These are phyloP conservation scores for Penicillium hordei DNA, from an alignment of 2,329 filamentous ascomycete genomes.

Conservation along the genomic window DNA sequence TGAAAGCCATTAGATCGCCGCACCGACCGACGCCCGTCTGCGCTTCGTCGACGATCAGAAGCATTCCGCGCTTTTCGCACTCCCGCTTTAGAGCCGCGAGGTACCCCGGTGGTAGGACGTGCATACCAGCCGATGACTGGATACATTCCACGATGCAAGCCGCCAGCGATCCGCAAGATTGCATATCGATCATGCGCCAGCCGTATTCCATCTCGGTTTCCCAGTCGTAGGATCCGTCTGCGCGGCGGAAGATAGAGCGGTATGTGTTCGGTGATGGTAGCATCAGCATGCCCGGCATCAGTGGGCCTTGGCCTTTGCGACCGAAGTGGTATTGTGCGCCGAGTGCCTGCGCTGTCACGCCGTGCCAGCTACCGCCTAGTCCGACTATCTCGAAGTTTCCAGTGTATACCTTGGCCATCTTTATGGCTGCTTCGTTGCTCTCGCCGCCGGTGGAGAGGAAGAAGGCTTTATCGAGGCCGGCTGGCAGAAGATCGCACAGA, in stretches of 20 bases:
- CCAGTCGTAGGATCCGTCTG: constrained; percentile 65
- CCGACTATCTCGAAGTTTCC: constrained; percentile 66
- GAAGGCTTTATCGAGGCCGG: constrained; percentile 54
- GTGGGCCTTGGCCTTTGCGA: constrained; percentile 21
- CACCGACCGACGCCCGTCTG: constrained; percentile 59
- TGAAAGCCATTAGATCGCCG: constrained; percentile 60
- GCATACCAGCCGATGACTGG: constrained; percentile 59
- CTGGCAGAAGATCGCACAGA: constrained; percentile 48
- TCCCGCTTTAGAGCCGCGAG: constrained; percentile 57
- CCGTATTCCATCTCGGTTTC: constrained; percentile 62
- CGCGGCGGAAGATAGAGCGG: constrained; percentile 59
- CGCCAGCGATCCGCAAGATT: constrained; percentile 61
- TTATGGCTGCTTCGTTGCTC: constrained; percentile 62
- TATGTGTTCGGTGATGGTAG: constrained; percentile 63
- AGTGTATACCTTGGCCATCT: constrained; percentile 63
- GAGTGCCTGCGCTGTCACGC: constrained; percentile 56
- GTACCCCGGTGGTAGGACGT: constrained; percentile 59
- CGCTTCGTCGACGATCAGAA: constrained; percentile 61
- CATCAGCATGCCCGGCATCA: constrained; percentile 57
- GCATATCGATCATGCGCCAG: constrained; percentile 60
- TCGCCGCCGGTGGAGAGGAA: constrained; percentile 61
- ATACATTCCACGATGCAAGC: constrained; percentile 65
- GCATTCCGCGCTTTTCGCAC: constrained; percentile 55
- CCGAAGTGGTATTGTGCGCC: constrained; percentile 46
- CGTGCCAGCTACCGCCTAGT: constrained; percentile 61